A percentile compares a stretch with the other conserved stretches of the same genome.
Conservation (phyloP, 371 early-diverging fungal species). For the Fennellomyces sp. region DNA sequence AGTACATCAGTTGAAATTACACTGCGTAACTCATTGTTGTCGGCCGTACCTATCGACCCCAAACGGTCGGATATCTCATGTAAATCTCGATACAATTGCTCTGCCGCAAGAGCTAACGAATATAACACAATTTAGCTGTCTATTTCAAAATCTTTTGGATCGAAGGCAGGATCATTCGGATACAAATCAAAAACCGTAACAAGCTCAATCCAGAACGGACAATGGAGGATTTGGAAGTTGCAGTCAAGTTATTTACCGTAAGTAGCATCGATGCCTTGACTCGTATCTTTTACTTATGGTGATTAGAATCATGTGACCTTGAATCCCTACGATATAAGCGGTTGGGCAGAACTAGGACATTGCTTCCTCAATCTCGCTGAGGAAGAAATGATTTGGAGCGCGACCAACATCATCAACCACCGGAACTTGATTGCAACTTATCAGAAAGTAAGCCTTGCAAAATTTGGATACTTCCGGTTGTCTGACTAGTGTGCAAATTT, state of each 20-base stretch:
- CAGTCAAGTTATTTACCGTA: constrained; percentile 61
- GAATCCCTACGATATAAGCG: constrained; percentile 60
- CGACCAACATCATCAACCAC: constrained; percentile 57
- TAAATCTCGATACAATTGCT: constrained; percentile 20
- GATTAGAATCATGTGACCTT: constrained; percentile 50
- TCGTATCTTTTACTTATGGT: not conserved
- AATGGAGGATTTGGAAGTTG: constrained; percentile 62
- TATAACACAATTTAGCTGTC: constrained; percentile 23
- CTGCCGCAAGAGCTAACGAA: not conserved
- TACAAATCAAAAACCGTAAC: constrained; percentile 59
- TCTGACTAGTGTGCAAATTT: not conserved
- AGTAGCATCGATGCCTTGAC: not conserved
- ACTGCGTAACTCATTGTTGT: constrained; percentile 8
- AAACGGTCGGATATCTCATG: constrained; percentile 9
- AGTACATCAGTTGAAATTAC: constrained; percentile 21
- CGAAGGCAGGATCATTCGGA: constrained; percentile 60
- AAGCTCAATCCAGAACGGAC: constrained; percentile 58
- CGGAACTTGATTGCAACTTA: constrained; percentile 54
- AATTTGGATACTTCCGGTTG: too few relatives aligned
- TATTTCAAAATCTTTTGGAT: constrained; percentile 59
- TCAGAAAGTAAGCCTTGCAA: constrained; percentile 52
- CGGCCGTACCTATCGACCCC: constrained; percentile 11
- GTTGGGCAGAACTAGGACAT: constrained; percentile 69
- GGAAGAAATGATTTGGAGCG: constrained; percentile 71
- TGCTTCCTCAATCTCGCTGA: constrained; percentile 63